Conservation (phyloP, 1,284 basidiomycete species). For the Athelia psychrophila region DNA sequence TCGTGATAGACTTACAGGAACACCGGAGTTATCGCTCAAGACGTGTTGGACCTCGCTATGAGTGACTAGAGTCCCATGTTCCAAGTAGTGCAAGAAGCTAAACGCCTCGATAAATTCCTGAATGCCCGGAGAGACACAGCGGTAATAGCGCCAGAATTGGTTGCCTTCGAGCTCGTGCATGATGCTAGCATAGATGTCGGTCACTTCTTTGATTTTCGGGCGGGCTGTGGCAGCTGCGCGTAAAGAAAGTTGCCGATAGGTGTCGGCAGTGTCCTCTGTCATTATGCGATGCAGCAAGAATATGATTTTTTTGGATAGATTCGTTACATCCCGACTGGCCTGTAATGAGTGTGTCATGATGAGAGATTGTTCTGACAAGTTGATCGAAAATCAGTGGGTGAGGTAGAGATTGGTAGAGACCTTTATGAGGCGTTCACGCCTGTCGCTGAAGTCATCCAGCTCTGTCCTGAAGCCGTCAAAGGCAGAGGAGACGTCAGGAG, state of each 20-base stretch:
- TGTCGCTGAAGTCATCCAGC: slow-evolving; percentile 73
- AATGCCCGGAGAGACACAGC: slow-evolving; percentile 73
- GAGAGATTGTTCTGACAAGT: slow-evolving; percentile 3
- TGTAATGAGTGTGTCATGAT: slow-evolving; percentile 22
- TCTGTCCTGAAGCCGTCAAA: slow-evolving; percentile 67
- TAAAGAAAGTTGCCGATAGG: slow-evolving; percentile 25
- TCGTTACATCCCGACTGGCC: slow-evolving; percentile 86
- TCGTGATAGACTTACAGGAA: slow-evolving; percentile 45
- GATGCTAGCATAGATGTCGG: slow-evolving; percentile 61
- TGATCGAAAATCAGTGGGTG: background rate
- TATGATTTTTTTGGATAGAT: slow-evolving; percentile 92
- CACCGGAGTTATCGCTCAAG: slow-evolving; percentile 56
- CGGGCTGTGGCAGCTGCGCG: slow-evolving; percentile 57
- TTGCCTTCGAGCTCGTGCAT: slow-evolving; percentile 66
- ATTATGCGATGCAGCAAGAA: slow-evolving; percentile 87
- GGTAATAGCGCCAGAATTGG: slow-evolving; percentile 79
- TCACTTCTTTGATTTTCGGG: slow-evolving; percentile 72
- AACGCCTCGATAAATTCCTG: slow-evolving; percentile 95
- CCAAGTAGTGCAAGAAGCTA: slow-evolving; percentile 87
- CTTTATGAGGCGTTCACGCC: slow-evolving; percentile 83
- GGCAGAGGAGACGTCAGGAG: slow-evolving; percentile 9
- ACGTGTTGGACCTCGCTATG: slow-evolving; percentile 67
- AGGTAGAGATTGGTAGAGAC: slow-evolving; percentile 29
- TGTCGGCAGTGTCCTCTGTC: slow-evolving; percentile 44
- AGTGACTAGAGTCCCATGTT: slow-evolving; percentile 69